Conservation (phyloP, 257 asterid genomes). For the Leptodermis oblonga region DNA sequence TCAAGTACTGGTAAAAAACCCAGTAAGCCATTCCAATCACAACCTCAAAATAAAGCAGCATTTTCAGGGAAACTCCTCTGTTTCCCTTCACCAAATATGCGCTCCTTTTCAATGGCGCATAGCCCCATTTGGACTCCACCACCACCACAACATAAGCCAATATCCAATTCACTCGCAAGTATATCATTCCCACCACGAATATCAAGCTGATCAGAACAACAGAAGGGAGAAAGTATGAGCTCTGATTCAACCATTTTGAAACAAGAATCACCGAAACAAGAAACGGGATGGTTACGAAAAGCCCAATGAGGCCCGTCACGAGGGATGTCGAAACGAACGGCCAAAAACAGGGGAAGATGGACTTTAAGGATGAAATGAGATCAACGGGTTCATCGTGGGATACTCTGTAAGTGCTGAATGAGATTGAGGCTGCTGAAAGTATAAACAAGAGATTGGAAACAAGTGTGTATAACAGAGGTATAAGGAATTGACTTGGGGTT, state of each 20-base stretch:
- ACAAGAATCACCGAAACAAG: not conserved
- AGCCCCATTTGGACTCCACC: no score
- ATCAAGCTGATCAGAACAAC: not conserved
- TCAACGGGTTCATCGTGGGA: constrained; percentile 37
- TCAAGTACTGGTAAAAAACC: constrained; percentile 14
- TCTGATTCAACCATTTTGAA: constrained; percentile 1
- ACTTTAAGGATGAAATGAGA: constrained; percentile 34
- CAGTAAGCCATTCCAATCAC: not conserved
- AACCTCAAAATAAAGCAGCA: no score
- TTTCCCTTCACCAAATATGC: no score
- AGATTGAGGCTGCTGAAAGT: constrained; percentile 41
- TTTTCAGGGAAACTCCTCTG: no score
- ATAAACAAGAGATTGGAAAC: constrained; percentile 14
- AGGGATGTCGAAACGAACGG: constrained; percentile 23
- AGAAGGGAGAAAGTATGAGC: not conserved
- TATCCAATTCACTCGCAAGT: constrained; percentile 22
- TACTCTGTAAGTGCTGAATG: constrained; percentile 39
- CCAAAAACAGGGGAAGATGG: constrained; percentile 33
- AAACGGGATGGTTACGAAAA: constrained; percentile 16
- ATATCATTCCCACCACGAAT: constrained; percentile 12
- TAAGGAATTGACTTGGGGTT: no score
- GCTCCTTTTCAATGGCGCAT: no score
- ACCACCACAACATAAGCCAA: not conserved
- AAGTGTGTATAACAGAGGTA: constrained; percentile 23
- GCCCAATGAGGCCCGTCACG: constrained; percentile 1